Percentiles rank a stretch among this genome's conserved stretches.
These are phyloP conservation scores for Noccaea bulbosa DNA, from an alignment of 345 rosid species.

Conservation along the genomic window DNA sequence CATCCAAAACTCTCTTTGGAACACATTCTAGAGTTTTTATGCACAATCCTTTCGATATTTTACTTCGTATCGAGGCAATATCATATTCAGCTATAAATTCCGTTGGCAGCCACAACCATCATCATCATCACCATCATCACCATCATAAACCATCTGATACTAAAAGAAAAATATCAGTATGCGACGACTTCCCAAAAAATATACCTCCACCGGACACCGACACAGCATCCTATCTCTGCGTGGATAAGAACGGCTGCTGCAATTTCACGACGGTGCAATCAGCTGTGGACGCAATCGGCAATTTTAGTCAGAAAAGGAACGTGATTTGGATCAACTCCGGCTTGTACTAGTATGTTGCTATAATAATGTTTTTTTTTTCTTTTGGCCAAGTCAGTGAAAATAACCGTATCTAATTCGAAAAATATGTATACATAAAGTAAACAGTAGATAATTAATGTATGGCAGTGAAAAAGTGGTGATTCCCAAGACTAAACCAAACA, in stretches of 20 bases:
- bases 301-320: conserved; percentile 61
- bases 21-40: conserved; percentile 16
- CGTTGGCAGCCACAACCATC: neutral
- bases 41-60: conserved; percentile 27
- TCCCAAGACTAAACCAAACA: conserved; percentile 66
- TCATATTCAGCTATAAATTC: conserved; percentile 34
- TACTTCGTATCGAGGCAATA: neutral
- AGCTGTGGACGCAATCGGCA: conserved; percentile 66
- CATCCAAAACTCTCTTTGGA: conserved; percentile 45
- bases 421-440: neutral
- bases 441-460: neutral
- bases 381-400: too few species aligned
- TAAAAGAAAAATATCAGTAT: conserved; percentile 48
- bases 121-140: conserved; percentile 35
- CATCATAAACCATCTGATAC: conserved; percentile 40
- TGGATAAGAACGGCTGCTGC: conserved; percentile 81
- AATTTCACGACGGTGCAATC: conserved; percentile 86
- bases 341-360: conserved; percentile 67
- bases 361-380: too few species aligned
- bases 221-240: conserved; percentile 67
- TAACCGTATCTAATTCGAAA: too few species aligned
- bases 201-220: conserved; percentile 75
- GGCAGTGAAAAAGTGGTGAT: conserved; percentile 76
- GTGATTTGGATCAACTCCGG: conserved; percentile 86
- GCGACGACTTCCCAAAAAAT: conserved; percentile 70